Conservation (phyloP, 345 rosid genomes). For the Clausena lansium region DNA sequence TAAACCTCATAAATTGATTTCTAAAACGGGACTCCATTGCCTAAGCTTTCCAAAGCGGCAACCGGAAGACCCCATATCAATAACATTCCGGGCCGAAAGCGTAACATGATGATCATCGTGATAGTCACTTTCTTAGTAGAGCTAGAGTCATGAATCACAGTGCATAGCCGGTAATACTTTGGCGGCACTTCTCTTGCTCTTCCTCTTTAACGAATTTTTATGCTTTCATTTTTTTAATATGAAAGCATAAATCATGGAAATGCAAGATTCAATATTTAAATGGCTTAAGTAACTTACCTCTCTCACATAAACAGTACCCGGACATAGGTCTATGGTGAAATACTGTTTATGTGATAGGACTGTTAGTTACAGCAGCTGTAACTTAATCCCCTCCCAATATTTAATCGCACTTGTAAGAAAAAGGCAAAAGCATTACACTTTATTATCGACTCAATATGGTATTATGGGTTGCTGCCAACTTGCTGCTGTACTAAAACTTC, state of each 20-base stretch:
- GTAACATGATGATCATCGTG: too few relatives aligned
- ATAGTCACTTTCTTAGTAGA: neutral
- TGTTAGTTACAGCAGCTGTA: too few relatives aligned
- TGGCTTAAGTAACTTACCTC: too few relatives aligned
- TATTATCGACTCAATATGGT: neutral
- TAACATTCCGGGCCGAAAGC: constrained; percentile 1
- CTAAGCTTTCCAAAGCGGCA: constrained; percentile 10
- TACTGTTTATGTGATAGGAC: too few relatives aligned
- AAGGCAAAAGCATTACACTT: neutral
- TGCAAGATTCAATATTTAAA: neutral
- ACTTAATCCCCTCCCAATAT: too few relatives aligned
- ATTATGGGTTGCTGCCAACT: neutral
- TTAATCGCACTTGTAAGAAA: neutral
- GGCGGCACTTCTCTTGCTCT: constrained; percentile 17
- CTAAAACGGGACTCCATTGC: constrained; percentile 40
- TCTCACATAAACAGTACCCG: too few relatives aligned
- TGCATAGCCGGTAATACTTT: constrained; percentile 33
- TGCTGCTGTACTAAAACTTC: neutral
- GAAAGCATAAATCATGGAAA: neutral
- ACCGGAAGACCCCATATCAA: neutral
- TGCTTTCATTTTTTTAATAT: too few relatives aligned
- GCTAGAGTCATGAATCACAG: neutral
- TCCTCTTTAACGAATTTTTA: neutral
- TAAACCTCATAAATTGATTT: constrained; percentile 34
- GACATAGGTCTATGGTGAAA: too few relatives aligned